phyloP scores from a whole-genome alignment of 2,329 filamentous ascomycete species.

The Aspergillus aculeatinus region DNA sequence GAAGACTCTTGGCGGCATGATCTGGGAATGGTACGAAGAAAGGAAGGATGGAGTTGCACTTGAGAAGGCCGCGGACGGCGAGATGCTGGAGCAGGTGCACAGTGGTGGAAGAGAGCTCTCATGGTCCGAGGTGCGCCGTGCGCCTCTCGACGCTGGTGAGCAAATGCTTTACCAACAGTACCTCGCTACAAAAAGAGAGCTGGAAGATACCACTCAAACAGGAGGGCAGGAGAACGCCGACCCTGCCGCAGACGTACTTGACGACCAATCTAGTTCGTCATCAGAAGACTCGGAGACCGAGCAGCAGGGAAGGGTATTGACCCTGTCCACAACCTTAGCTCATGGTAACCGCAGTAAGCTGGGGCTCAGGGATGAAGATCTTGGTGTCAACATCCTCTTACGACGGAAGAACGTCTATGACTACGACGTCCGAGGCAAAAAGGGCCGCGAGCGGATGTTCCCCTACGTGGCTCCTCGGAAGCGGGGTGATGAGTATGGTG shows the following conservation, averaged over 20 bases:
- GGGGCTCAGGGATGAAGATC: slow-evolving; percentile 80
- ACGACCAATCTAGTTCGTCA: slow-evolving; percentile 80
- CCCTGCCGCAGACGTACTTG: slow-evolving; percentile 68
- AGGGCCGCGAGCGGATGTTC: slow-evolving; percentile 88
- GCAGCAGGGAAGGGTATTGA: slow-evolving; percentile 87
- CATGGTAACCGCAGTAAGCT: slow-evolving; percentile 84
- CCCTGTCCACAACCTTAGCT: slow-evolving; percentile 79
- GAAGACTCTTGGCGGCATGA: slow-evolving; percentile 66
- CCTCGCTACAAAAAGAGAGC: slow-evolving; percentile 80
- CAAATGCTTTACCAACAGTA: slow-evolving; percentile 85
- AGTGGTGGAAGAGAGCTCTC: slow-evolving; percentile 63
- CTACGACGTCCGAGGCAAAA: slow-evolving; percentile 87
- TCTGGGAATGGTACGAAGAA: slow-evolving; percentile 80
- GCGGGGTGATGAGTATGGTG: slow-evolving; percentile 87
- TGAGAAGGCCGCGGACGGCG: slow-evolving; percentile 55
- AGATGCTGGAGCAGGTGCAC: slow-evolving; percentile 66
- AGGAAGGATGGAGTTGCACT: slow-evolving; percentile 62
- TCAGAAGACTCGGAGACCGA: slow-evolving; percentile 88
- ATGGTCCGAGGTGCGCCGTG: slow-evolving; percentile 60
- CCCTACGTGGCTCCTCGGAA: slow-evolving; percentile 78
- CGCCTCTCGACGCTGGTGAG: slow-evolving; percentile 72
- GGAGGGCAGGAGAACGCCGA: slow-evolving; percentile 68
- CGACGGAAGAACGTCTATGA: slow-evolving; percentile 90
- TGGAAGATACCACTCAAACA: slow-evolving; percentile 76
- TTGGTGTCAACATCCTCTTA: slow-evolving; percentile 86